Base-by-base conservation (phyloP, 2,329 filamentous ascomycete species). In the Leptodontidium sp. region DNA sequence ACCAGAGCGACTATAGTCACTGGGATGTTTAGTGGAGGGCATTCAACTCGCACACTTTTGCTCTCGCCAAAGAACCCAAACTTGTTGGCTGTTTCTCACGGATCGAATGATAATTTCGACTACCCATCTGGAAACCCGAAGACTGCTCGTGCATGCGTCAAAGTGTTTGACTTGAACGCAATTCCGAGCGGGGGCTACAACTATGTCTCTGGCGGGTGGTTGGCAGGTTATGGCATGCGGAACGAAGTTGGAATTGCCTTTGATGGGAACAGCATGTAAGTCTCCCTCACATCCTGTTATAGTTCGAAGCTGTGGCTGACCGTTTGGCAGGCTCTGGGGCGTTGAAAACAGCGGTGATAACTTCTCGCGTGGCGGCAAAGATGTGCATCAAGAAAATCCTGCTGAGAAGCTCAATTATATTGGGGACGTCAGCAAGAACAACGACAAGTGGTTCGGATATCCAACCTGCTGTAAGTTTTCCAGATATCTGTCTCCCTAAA, bases 351-450 rank as follows among this genome's bases (percentile, higher is more conserved):
- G 21, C 87, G 91, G 65, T 35, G 68, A 70, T 61, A 53, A 67
- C 8, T 68, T 70, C 45, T 40, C 62, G 8, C 62, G 62, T n/a
- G 45, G 59, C 11, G 53, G 64, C n/a, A 64, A 59, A 26, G 67
- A 69, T 58, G 59, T 92, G 57, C 88, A 91, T 72, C 78, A 86
- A 69, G 83, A 91, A 74, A 93, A 93, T 75, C 91, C 91, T 0
- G 91, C 85, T n/a, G 91, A 93, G 76, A 90, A 93, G 79, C 80
- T 94, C 77, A 93, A 93, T 79, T 85, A 84, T 67, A 81, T 92
- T 3, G 73, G 72, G 47, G 64, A 29, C 1, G 74, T 78, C 14
- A 71, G 71, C 0, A 75, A 73, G 11, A 65, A 77, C 24, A 77
- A 80, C 65, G 82, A 81, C n/a, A 79, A 78, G 3, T 92, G 93